These are phyloP conservation scores for Wallacemonas sp. DNA, from an alignment of 208 protist species.

Conservation along the genomic window DNA sequence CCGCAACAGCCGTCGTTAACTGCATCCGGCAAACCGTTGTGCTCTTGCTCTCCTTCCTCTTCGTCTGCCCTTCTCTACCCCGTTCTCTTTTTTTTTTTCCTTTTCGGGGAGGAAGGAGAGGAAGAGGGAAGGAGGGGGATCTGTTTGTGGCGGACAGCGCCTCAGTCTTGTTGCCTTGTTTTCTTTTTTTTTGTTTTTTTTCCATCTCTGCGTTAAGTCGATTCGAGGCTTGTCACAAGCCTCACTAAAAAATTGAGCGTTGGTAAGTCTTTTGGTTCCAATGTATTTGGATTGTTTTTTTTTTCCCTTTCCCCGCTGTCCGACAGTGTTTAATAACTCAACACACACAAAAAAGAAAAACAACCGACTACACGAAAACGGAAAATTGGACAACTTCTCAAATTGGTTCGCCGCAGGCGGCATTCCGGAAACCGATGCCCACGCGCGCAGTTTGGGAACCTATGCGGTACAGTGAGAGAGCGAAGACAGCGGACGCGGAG, in stretches of 20 bases:
- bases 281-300: constrained; percentile 7
- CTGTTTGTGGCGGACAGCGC: neutral
- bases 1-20: constrained; percentile 14
- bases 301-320: constrained; percentile 3
- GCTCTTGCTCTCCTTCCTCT: neutral
- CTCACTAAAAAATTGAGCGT: neutral
- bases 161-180: neutral
- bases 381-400: neutral
- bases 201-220: constrained; percentile 5
- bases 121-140: too few relatives aligned
- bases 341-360: constrained; percentile 11
- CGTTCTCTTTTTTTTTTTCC: neutral
- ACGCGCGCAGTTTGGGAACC: too few relatives aligned
- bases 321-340: constrained; percentile 6
- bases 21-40: neutral
- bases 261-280: constrained; percentile 13
- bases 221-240: constrained; percentile 11
- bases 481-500: too few relatives aligned
- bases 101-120: too few relatives aligned
- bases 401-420: too few relatives aligned
- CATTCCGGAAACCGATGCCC: too few relatives aligned
- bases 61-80: neutral
- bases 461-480: too few relatives aligned
- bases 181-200: neutral
- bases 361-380: constrained; percentile 13